These are phyloP conservation scores for Metschnikowia peoriensis DNA, from an alignment of 805 yeast genomes.

Conservation along the genomic window DNA sequence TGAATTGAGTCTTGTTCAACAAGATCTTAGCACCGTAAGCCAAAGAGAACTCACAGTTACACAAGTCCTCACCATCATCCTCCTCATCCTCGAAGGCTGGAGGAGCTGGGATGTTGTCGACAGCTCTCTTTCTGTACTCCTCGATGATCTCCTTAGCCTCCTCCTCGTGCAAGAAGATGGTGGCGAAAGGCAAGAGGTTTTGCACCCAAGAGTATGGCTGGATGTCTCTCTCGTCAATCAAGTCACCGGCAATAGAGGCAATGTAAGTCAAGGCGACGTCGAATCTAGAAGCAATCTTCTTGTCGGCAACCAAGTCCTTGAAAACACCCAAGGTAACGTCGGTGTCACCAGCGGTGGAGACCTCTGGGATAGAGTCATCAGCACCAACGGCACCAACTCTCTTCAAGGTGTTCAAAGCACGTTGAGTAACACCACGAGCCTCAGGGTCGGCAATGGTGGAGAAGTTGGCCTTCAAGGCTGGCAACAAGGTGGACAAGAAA, in stretches of 20 bases:
- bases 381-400: constrained; percentile 97
- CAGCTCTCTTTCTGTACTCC: constrained; percentile 92
- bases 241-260: constrained; percentile 97
- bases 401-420: constrained; percentile 95
- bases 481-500: constrained; percentile 91
- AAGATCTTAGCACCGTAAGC: constrained; percentile 99
- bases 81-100: constrained; percentile 95
- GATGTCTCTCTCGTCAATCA: constrained; percentile 94
- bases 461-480: constrained; percentile 92
- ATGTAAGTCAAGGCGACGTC: constrained; percentile 73
- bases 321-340: constrained; percentile 82
- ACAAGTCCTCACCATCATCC: constrained; percentile 98
- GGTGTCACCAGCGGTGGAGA: constrained; percentile 98
- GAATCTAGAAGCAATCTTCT: constrained; percentile 75
- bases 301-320: constrained; percentile 64
- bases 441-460: constrained; percentile 99
- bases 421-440: constrained; percentile 97
- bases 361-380: constrained; percentile 90
- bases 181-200: constrained; percentile 88
- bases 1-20: constrained; percentile 98
- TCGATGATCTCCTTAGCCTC: constrained; percentile 88
- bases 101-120: constrained; percentile 97
- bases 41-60: constrained; percentile 99
- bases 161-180: constrained; percentile 91
- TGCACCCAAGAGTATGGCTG: constrained; percentile 91